Evolutionary conservation across 2,329 filamentous ascomycete genomes (phyloP), one percentile per base, ranked within the genome.

Genomic region (Ophiostoma perfectum): DNA sequence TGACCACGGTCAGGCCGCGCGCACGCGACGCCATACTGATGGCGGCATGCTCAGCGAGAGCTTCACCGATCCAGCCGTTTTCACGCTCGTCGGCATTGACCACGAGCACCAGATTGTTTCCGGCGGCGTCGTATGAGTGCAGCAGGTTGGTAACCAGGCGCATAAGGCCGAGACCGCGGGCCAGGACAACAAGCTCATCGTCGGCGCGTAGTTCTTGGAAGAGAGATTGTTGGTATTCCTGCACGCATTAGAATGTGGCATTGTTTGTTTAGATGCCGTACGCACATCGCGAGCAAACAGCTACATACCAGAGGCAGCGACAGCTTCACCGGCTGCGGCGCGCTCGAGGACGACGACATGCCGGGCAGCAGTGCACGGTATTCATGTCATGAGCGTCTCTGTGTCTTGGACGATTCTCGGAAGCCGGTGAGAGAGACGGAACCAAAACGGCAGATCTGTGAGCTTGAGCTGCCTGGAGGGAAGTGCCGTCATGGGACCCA

Each of bases 21-120:
- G 93, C 92, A 44, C 63, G 63, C n/a, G 63, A 2, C 1, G 63
- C 63, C 63, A 88, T 89, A 81, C 92, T 97, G 76, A 97, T 88
- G 71, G 92, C 93, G 76, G 93, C 93, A 80, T 98, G 93, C 80
- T 99, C 95, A 38, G 95, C 95, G 76, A 99, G 82, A 42, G 93
- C 92, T 81, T 98, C 95, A 73, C 95, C 95, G 70, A 99, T 93
- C 93, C 94, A 98, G 68, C 90, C 89, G 86, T 97, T 97, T 76
- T 99, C 95, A 70, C 91, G 88, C 45, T 97, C 93, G 70, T 95
- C 91, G 47, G 95, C 93, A 9, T 93, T 93, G 58, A 98, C 88
- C 27, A 99, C 80, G 62, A 99, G 82, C 65, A 99, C 89, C 67
- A 99, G 82, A 75, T 96, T 98, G 79, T 95, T 96, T 14, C 95